A percentile compares a stretch with the other conserved stretches of the same genome.
phyloP scores from a whole-genome alignment of 177 flowering plant genomes.

The Vitis hybrid region DNA sequence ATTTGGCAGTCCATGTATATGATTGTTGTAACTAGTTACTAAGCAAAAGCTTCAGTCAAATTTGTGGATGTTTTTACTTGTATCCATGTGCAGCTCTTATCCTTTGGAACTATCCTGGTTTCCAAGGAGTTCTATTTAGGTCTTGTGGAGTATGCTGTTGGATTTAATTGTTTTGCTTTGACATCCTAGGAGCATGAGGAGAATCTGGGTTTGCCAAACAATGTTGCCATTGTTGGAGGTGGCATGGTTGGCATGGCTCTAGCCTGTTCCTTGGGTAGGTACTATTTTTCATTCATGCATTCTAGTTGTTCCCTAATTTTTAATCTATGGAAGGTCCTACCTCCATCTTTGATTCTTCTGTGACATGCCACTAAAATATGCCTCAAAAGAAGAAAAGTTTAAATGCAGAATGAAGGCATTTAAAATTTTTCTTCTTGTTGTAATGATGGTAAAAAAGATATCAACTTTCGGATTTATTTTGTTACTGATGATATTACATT shows the following conservation, averaged over 20 bases:
- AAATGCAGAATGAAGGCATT: too few species aligned
- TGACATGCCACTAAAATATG: neutral
- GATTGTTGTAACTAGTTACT: too few species aligned
- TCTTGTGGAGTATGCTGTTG: slow-evolving; percentile 4
- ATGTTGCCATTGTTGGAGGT: slow-evolving; percentile 87
- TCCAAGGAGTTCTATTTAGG: neutral
- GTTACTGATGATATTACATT: too few species aligned
- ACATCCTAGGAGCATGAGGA: slow-evolving; percentile 34
- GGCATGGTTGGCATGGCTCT: slow-evolving; percentile 99
- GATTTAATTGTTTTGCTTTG: slow-evolving; percentile 10
- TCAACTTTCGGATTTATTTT: too few species aligned
- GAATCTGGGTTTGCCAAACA: slow-evolving; percentile 22
- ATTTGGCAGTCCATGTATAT: too few species aligned
- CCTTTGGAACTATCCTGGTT: too few species aligned
- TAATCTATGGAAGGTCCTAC: neutral
- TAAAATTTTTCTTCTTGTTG: too few species aligned
- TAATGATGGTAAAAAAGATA: too few species aligned
- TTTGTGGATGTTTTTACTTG: too few species aligned
- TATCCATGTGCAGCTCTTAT: too few species aligned
- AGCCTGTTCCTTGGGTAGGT: slow-evolving; percentile 85
- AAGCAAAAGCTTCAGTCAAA: too few species aligned
- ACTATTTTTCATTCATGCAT: slow-evolving; percentile 5
- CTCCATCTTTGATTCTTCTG: neutral
- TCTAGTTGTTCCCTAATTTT: neutral
- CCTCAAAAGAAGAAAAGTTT: neutral